A percentile compares a stretch with the other conserved stretches of the same genome.
Evolutionary conservation across 306 rosid genomes (phyloP).

Genomic region (Vachellia pachyceras): DNA sequence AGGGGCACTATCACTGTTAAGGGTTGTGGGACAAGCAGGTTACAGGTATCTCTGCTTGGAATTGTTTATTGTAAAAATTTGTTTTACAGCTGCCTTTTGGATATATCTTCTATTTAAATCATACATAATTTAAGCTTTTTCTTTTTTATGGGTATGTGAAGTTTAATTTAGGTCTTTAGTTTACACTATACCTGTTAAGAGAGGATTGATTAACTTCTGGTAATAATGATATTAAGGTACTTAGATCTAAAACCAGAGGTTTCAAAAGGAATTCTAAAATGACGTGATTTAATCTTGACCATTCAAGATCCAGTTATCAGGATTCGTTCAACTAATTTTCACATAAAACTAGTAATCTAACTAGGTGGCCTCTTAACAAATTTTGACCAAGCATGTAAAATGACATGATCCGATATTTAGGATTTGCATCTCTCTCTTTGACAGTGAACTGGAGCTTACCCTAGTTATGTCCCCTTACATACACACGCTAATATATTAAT

Average conservation of each 20-base stretch:
- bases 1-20: slow-evolving; percentile 96
- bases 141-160: not conserved
- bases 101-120: not conserved
- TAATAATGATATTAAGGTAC: not conserved
- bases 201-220: not conserved
- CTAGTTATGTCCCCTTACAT: not conserved
- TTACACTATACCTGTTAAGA: not conserved
- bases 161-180: not conserved
- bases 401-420: not conserved
- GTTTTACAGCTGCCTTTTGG: not conserved
- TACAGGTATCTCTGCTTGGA: slow-evolving; percentile 70
- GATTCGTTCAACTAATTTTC: not conserved
- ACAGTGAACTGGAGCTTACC: not conserved
- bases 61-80: slow-evolving; percentile 1
- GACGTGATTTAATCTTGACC: not conserved
- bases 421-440: not conserved
- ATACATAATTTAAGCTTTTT: not conserved
- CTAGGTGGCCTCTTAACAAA: not conserved
- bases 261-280: not conserved
- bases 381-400: not conserved
- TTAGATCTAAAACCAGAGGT: not conserved
- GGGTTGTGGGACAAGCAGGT: slow-evolving; percentile 98
- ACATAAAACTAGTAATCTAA: not conserved
- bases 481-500: not conserved
- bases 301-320: not conserved